These are phyloP conservation scores for Pneumocystis oryctolagi DNA, from an alignment of 1,139 yeast genomes.

Conservation along the genomic window DNA sequence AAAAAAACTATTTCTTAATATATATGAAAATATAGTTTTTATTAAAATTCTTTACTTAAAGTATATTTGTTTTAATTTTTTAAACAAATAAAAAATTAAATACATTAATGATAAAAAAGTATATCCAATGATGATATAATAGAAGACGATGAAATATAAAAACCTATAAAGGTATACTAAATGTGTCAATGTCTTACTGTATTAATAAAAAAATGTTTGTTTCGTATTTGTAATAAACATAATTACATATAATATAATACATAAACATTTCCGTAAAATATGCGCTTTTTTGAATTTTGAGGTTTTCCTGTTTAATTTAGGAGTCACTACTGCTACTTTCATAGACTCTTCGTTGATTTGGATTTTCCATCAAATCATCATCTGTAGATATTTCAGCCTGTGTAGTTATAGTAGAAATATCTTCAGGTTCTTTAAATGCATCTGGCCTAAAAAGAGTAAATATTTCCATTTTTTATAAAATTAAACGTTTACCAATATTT, in stretches of 20 bases:
- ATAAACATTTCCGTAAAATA: background rate
- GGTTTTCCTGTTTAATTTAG: background rate
- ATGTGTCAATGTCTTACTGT: too few relatives aligned
- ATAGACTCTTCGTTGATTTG: background rate
- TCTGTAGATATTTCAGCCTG: background rate
- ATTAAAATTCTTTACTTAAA: too few relatives aligned
- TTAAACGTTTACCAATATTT: slow-evolving; percentile 21
- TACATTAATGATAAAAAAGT: background rate
- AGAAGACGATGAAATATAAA: background rate
- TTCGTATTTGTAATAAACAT: background rate
- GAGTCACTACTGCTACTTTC: background rate
- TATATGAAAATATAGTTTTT: too few relatives aligned
- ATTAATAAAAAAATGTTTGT: background rate
- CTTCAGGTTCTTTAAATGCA: background rate
- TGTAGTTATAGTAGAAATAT: background rate
- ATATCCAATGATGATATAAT: background rate
- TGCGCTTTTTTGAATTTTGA: background rate
- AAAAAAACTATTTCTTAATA: too few relatives aligned
- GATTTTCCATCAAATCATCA: background rate
- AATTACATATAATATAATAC: background rate
- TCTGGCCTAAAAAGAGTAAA: background rate
- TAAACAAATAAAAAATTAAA: too few relatives aligned
- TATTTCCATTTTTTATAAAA: background rate
- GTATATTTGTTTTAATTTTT: too few relatives aligned
- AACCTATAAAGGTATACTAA: background rate